These are phyloP conservation scores for Pisolithus microcarpus DNA, from an alignment of 768 basidiomycete species.

Conservation along the genomic window DNA sequence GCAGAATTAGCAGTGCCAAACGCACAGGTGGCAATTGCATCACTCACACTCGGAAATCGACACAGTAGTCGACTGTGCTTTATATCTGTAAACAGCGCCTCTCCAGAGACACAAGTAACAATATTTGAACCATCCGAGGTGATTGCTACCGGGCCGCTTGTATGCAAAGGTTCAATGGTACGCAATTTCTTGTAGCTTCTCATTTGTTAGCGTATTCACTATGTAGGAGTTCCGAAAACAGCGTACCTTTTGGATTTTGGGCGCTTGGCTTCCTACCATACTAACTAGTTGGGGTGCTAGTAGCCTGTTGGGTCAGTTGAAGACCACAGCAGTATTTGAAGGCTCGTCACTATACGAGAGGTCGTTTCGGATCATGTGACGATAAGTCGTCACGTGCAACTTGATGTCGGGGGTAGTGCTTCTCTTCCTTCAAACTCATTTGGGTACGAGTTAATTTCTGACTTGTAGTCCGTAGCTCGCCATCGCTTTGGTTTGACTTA, in stretches of 20 bases:
- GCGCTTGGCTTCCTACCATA: constrained; percentile 23
- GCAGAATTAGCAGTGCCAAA: background rate
- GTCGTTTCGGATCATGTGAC: too few relatives aligned
- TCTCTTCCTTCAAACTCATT: too few relatives aligned
- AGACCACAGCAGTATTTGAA: background rate
- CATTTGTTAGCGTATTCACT: constrained; percentile 6
- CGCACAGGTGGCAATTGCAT: background rate
- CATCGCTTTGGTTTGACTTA: too few relatives aligned
- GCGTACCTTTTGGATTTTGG: constrained; percentile 43
- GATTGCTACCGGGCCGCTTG: constrained; percentile 77
- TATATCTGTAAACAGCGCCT: constrained; percentile 79
- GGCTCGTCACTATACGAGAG: too few relatives aligned
- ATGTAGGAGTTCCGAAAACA: background rate
- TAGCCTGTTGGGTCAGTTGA: background rate
- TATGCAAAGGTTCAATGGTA: constrained; percentile 75
- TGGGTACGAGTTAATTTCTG: too few relatives aligned
- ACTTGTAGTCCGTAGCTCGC: too few relatives aligned
- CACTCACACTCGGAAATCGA: constrained; percentile 75
- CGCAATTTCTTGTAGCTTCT: constrained; percentile 69
- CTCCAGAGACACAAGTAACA: constrained; percentile 82
- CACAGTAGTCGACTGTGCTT: constrained; percentile 67
- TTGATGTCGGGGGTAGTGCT: too few relatives aligned
- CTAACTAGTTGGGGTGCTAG: background rate
- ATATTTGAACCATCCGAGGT: constrained; percentile 73
- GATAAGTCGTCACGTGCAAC: too few relatives aligned